Evolutionary conservation across 306 rosid species (phyloP).

Genomic region (Coriaria nepalensis): DNA sequence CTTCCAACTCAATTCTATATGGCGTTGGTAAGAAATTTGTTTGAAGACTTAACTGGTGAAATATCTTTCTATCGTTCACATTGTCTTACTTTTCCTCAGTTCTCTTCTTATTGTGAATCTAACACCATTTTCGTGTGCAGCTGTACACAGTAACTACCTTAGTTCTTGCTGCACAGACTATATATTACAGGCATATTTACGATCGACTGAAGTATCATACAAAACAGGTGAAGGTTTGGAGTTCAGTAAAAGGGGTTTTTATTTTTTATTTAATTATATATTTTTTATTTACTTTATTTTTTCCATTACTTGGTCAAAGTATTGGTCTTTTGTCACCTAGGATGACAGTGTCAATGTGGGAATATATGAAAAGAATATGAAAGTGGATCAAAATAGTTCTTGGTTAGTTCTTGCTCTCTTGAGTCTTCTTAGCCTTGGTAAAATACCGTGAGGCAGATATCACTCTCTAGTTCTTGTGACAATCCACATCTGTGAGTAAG

Average conservation of each 20-base stretch:
- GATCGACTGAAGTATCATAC: slow-evolving; percentile 25
- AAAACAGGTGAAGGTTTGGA: slow-evolving; percentile 35
- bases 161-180: slow-evolving; percentile 39
- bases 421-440: too few relatives aligned
- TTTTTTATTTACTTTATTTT: background rate
- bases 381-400: too few relatives aligned
- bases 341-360: too few relatives aligned
- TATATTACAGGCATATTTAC: slow-evolving; percentile 43
- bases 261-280: background rate
- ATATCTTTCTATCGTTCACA: background rate
- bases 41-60: slow-evolving; percentile 9
- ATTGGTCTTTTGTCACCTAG: too few relatives aligned
- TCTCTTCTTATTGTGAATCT: slow-evolving; percentile 9
- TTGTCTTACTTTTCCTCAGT: slow-evolving; percentile 9
- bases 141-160: slow-evolving; percentile 49
- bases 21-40: slow-evolving; percentile 55
- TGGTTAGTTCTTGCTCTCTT: too few relatives aligned
- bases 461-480: too few relatives aligned
- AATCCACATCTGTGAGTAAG: too few relatives aligned
- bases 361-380: too few relatives aligned
- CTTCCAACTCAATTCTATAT: slow-evolving; percentile 71
- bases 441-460: too few relatives aligned
- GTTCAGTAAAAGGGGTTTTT: background rate
- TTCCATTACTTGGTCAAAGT: too few relatives aligned
- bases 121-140: slow-evolving; percentile 32